phyloP scores from a whole-genome alignment of 441 rosid genomes.

The Rhodomyrtus psidioides region DNA sequence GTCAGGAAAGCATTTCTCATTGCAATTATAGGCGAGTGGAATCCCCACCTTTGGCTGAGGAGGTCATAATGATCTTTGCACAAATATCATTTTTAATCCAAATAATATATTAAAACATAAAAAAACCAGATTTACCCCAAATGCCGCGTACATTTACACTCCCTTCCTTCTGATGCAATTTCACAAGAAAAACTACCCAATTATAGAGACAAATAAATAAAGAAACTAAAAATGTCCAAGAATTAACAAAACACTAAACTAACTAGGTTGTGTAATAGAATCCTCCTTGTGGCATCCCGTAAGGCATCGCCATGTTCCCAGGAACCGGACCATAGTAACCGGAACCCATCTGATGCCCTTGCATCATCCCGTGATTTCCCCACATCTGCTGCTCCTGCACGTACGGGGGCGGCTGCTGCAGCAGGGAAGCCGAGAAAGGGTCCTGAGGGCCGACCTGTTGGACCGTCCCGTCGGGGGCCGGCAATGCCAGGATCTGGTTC shows the following conservation, averaged over 20 bases:
- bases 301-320: constrained; percentile 25
- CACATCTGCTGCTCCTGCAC: constrained; percentile 54
- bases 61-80: not conserved
- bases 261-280: constrained; percentile 21
- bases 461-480: constrained; percentile 50
- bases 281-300: constrained; percentile 50
- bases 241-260: constrained; percentile 2
- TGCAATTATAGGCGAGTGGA: too few relatives aligned
- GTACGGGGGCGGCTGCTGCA: constrained; percentile 50
- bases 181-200: not conserved
- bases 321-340: constrained; percentile 20
- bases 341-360: constrained; percentile 30
- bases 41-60: accelerated
- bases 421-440: constrained; percentile 45
- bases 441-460: constrained; percentile 41
- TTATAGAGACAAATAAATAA: not conserved
- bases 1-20: too few relatives aligned
- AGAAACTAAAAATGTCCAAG: not conserved
- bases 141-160: not conserved
- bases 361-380: constrained; percentile 46
- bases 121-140: not conserved
- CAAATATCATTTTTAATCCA: too few relatives aligned
- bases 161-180: not conserved
- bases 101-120: not conserved
- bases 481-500: constrained; percentile 39